Percentiles rank a stretch among this genome's conserved stretches.
phyloP scores from a whole-genome alignment of 108 stramenopile genomes.

The Nitzschia palea region DNA sequence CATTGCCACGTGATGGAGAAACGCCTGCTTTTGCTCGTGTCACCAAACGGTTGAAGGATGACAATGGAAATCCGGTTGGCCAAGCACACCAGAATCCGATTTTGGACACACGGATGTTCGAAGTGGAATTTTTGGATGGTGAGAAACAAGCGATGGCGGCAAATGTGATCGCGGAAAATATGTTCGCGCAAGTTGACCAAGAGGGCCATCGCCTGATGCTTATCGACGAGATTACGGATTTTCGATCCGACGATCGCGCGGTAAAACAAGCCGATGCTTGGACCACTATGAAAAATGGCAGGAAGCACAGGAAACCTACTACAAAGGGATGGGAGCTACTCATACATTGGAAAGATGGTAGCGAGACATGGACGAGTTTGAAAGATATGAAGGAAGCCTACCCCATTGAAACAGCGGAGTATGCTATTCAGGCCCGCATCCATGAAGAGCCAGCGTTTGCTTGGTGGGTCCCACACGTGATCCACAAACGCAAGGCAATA shows the following conservation, averaged over 20 bases:
- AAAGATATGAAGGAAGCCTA: constrained; percentile 38
- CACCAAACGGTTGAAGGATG: constrained; percentile 16
- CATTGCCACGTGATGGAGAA: neutral
- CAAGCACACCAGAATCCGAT: constrained; percentile 26
- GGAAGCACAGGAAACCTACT: constrained; percentile 1
- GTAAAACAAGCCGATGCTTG: constrained; percentile 6
- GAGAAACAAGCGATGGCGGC: constrained; percentile 13
- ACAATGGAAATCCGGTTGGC: constrained; percentile 36
- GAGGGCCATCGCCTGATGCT: constrained; percentile 11
- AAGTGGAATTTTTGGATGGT: constrained; percentile 47
- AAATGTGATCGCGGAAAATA: constrained; percentile 34
- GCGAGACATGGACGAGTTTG: constrained; percentile 21
- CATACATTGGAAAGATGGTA: constrained; percentile 36
- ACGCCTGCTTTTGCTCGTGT: neutral
- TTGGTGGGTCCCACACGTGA: constrained; percentile 42
- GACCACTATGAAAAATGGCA: neutral
- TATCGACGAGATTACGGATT: constrained; percentile 33
- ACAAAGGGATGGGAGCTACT: constrained; percentile 27
- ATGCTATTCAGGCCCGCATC: neutral
- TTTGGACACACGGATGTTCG: constrained; percentile 32
- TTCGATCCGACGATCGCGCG: constrained; percentile 17
- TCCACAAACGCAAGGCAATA: constrained; percentile 19
- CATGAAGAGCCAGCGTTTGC: constrained; percentile 48
- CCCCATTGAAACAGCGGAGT: constrained; percentile 33
- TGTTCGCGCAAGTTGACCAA: constrained; percentile 20